Conservation (phyloP, 441 rosid genomes). For the Omphalea diandra region DNA sequence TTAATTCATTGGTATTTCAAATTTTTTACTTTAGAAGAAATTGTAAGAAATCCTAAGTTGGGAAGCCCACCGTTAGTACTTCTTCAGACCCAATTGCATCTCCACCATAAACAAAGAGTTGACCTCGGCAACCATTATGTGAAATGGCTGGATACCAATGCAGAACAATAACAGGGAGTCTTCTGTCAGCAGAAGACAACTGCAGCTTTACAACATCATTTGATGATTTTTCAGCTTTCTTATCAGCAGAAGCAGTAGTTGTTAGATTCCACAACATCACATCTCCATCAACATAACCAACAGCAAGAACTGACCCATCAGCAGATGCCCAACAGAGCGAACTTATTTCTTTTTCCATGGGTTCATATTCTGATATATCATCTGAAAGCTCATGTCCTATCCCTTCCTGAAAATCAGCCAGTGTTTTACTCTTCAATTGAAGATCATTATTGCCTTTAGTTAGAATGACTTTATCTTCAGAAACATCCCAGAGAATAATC, state of each 20-base stretch:
- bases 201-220: slow-evolving; percentile 55
- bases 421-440: slow-evolving; percentile 44
- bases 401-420: slow-evolving; percentile 35
- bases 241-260: slow-evolving; percentile 13
- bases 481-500: slow-evolving; percentile 59
- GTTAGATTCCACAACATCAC: slow-evolving; percentile 61
- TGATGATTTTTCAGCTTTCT: slow-evolving; percentile 26
- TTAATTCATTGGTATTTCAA: not conserved
- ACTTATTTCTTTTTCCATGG: slow-evolving; percentile 57
- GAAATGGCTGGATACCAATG: slow-evolving; percentile 54
- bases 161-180: slow-evolving; percentile 70
- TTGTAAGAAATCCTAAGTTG: not conserved
- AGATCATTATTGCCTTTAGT: slow-evolving; percentile 63
- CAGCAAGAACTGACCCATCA: slow-evolving; percentile 67
- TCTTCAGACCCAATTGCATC: slow-evolving; percentile 73
- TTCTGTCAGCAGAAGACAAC: slow-evolving; percentile 48
- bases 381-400: slow-evolving; percentile 29
- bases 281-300: slow-evolving; percentile 69
- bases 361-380: slow-evolving; percentile 34
- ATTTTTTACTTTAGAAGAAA: not conserved
- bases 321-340: slow-evolving; percentile 72
- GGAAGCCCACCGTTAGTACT: slow-evolving; percentile 48
- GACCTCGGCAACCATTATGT: slow-evolving; percentile 36
- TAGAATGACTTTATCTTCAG: slow-evolving; percentile 45
- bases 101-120: slow-evolving; percentile 68